Evolutionary conservation across 768 basidiomycete species (phyloP), one percentile per base, ranked within the genome.

Genomic region (Strobilomyces echinocephalus): DNA sequence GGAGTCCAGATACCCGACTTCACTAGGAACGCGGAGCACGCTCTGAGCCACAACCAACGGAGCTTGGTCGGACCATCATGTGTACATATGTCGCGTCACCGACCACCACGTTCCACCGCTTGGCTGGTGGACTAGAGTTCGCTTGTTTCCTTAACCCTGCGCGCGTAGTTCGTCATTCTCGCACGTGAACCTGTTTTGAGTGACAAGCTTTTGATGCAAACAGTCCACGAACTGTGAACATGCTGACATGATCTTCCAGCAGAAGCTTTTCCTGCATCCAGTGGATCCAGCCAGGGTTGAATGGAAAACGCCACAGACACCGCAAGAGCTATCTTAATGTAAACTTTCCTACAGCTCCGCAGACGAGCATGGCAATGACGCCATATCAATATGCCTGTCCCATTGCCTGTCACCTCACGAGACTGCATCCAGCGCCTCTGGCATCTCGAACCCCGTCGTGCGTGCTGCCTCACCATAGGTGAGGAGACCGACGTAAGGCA

Each of bases 401-500:
- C 50, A 51, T 30, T 39, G 12, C 43, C 53, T 46, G 18, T 30
- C 46, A 20, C 35, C 34, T 43, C 21, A 69, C 43, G 68, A 66
- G 31, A 69, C 66, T 1, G 68, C 63, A 52, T 71, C 69, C 40
- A 60, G 54, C 8, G 68, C 68, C 24, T 66, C 66, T 44, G 70
- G 70, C 60, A 71, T 66, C 14, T 61, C 63, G n/a, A 76, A 63
- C 24, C 73, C 67, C 52, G 69, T 62, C 35, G 75, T 78, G 44
- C 76, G 74, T 44, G 75, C 75, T 14, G 83, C 90, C 66, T 90
- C 87, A 24, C 91, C 92, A 47, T 86, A 87, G 3, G 80, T 84
- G 45, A 94, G 77, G 41, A 83, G 60, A 18, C 93, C 93, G 18
- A 95, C 88, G 63, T 87, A 85, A 8, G 93, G 93, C 91, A 95